Percentiles rank a stretch among this genome's conserved stretches.
Evolutionary conservation across 305 asterid genomes (phyloP).

Genomic region (Rubia peregrina): DNA sequence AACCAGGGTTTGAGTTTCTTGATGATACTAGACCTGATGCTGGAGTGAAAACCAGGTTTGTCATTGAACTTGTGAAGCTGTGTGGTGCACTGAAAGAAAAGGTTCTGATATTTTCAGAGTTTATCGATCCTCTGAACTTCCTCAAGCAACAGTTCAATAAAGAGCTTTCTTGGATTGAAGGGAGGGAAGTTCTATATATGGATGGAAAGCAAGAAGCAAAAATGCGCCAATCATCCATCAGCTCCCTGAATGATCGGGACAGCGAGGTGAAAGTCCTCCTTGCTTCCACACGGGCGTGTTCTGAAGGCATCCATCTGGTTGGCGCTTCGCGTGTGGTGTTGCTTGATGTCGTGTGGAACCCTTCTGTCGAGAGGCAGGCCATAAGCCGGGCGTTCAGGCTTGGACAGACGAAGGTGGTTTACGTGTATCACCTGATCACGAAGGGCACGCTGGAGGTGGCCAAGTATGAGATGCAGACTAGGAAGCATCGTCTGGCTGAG

Average conservation of each 20-base stretch:
- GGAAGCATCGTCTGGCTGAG: constrained; percentile 44
- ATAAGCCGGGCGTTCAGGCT: too few relatives aligned
- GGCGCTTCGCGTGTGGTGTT: too few relatives aligned
- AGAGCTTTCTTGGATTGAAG: constrained; percentile 45
- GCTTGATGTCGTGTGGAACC: too few relatives aligned
- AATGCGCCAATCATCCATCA: constrained; percentile 41
- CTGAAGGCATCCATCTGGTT: constrained; percentile 62
- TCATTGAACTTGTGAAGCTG: constrained; percentile 22
- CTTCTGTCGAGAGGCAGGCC: too few relatives aligned
- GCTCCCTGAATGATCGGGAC: constrained; percentile 32
- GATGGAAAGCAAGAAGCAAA: constrained; percentile 39
- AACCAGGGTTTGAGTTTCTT: constrained; percentile 13
- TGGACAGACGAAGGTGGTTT: constrained; percentile 20
- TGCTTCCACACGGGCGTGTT: constrained; percentile 57
- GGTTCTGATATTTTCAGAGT: constrained; percentile 57
- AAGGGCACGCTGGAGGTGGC: constrained; percentile 40
- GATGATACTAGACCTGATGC: constrained; percentile 20
- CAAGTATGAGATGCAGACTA: too few relatives aligned
- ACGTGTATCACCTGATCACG: constrained; percentile 47
- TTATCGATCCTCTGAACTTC: constrained; percentile 31
- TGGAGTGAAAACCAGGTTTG: constrained; percentile 48
- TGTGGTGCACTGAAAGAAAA: constrained; percentile 37
- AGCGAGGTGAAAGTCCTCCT: constrained; percentile 59
- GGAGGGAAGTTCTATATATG: constrained; percentile 49
- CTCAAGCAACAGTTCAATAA: constrained; percentile 36